Conservation (phyloP, 2,329 filamentous ascomycete genomes). For the Elsinoe perseae region DNA sequence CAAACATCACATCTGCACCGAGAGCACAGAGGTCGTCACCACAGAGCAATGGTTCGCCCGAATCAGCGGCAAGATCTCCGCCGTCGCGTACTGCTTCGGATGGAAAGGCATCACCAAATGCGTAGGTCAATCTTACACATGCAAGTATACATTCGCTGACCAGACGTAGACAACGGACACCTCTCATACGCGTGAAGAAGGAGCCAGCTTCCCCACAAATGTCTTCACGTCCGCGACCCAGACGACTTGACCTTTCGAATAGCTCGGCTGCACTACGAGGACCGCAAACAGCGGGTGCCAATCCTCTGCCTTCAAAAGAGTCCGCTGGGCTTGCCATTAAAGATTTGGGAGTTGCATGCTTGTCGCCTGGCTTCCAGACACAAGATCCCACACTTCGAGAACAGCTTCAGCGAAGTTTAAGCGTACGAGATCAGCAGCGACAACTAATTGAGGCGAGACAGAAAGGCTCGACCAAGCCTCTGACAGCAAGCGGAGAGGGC, state of each 20-base stretch:
- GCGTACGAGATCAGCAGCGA: conserved; percentile 85
- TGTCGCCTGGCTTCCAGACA: conserved; percentile 92
- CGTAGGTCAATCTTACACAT: conserved; percentile 34
- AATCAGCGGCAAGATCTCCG: conserved; percentile 18
- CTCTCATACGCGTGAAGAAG: conserved; percentile 92
- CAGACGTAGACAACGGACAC: conserved; percentile 48
- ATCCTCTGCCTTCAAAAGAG: conserved; percentile 69
- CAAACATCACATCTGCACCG: conserved; percentile 30
- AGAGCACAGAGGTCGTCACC: conserved; percentile 30
- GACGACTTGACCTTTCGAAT: conserved; percentile 65
- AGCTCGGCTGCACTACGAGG: conserved; percentile 38
- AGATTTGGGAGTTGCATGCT: conserved; percentile 85
- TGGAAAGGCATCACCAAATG: conserved; percentile 48
- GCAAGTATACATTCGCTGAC: conserved; percentile 12
- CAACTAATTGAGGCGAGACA: conserved; percentile 92
- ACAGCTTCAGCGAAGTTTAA: conserved; percentile 87
- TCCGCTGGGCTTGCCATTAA: conserved; percentile 68
- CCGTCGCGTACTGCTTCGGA: conserved; percentile 33
- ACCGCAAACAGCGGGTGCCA: conserved; percentile 33
- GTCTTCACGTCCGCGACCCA: conserved; percentile 64
- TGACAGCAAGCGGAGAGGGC: conserved; percentile 27
- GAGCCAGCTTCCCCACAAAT: conserved; percentile 83
- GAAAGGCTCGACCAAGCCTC: conserved; percentile 59
- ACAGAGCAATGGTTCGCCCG: conserved; percentile 27
- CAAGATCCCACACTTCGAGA: conserved; percentile 96